These are phyloP conservation scores for Starmerella sp. DNA, from an alignment of 805 yeast species.

Conservation along the genomic window DNA sequence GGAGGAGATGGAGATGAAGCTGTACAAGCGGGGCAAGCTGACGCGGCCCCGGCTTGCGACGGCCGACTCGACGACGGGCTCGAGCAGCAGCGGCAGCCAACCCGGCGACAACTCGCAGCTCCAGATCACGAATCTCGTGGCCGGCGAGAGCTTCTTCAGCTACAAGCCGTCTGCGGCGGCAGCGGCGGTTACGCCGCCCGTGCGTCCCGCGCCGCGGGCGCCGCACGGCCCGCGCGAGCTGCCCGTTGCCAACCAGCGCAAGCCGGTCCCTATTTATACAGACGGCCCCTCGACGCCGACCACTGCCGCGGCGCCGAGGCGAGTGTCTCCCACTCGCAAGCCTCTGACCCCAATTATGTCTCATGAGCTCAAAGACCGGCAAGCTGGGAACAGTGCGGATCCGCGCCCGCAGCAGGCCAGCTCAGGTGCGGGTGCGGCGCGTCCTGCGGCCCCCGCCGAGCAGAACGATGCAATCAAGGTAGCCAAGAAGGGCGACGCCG, in stretches of 20 bases:
- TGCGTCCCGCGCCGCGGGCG: slow-evolving; percentile 20
- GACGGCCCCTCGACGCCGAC: not conserved
- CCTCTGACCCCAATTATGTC: not conserved
- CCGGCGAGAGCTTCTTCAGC: slow-evolving; percentile 21
- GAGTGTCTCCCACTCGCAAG: not conserved
- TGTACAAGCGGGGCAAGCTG: slow-evolving; percentile 16
- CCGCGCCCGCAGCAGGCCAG: not conserved
- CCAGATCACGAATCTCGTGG: slow-evolving; percentile 14
- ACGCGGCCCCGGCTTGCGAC: not conserved
- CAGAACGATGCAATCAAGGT: not conserved
- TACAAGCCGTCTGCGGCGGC: slow-evolving; percentile 22
- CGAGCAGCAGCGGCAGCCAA: slow-evolving; percentile 1
- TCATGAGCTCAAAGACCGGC: not conserved
- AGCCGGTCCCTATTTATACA: slow-evolving; percentile 17
- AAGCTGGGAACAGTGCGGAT: not conserved
- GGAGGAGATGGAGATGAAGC: slow-evolving; percentile 27
- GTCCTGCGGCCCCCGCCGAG: not conserved
- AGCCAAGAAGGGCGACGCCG: not conserved
- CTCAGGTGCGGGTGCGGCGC: not conserved
- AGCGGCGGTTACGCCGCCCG: slow-evolving; percentile 18
- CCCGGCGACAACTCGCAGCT: slow-evolving; percentile 15
- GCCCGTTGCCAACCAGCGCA: slow-evolving; percentile 8
- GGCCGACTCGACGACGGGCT: not conserved
- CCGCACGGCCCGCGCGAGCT: slow-evolving; percentile 14
- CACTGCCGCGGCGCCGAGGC: not conserved